Percentiles rank a stretch among this genome's conserved stretches.
These are phyloP conservation scores for Dissoconium aciculare DNA, from an alignment of 2,329 filamentous ascomycete genomes.

Conservation along the genomic window DNA sequence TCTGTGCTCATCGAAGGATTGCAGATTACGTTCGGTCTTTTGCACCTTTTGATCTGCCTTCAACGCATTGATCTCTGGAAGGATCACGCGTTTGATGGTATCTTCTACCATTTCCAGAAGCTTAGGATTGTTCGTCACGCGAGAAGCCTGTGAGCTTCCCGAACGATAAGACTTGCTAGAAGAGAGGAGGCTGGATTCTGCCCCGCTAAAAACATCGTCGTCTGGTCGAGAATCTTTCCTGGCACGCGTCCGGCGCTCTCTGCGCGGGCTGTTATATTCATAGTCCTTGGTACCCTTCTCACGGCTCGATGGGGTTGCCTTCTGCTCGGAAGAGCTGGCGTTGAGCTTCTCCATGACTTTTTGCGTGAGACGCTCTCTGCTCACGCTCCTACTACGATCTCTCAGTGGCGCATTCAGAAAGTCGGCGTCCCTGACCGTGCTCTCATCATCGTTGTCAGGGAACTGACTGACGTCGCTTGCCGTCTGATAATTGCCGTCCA, in stretches of 20 bases:
- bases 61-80: slow-evolving; percentile 81
- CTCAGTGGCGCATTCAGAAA: slow-evolving; percentile 42
- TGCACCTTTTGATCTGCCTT: slow-evolving; percentile 71
- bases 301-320: slow-evolving; percentile 23
- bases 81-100: slow-evolving; percentile 73
- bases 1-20: slow-evolving; percentile 51
- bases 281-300: slow-evolving; percentile 22
- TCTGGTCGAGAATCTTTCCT: slow-evolving; percentile 39
- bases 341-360: slow-evolving; percentile 54
- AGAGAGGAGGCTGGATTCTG: slow-evolving; percentile 48
- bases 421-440: slow-evolving; percentile 22
- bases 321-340: slow-evolving; percentile 29
- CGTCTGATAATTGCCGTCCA: slow-evolving; percentile 40
- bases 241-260: slow-evolving; percentile 20
- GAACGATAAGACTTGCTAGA: slow-evolving; percentile 46
- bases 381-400: slow-evolving; percentile 45
- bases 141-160: slow-evolving; percentile 46
- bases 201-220: slow-evolving; percentile 36
- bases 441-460: slow-evolving; percentile 17
- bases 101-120: slow-evolving; percentile 84
- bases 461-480: slow-evolving; percentile 34
- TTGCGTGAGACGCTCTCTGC: slow-evolving; percentile 51
- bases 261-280: slow-evolving; percentile 19
- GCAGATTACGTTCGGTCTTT: slow-evolving; percentile 50
- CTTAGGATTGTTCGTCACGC: slow-evolving; percentile 85